Conservation (phyloP, 192 early-diverging fungal species). For the Backusella tuberculispora region DNA sequence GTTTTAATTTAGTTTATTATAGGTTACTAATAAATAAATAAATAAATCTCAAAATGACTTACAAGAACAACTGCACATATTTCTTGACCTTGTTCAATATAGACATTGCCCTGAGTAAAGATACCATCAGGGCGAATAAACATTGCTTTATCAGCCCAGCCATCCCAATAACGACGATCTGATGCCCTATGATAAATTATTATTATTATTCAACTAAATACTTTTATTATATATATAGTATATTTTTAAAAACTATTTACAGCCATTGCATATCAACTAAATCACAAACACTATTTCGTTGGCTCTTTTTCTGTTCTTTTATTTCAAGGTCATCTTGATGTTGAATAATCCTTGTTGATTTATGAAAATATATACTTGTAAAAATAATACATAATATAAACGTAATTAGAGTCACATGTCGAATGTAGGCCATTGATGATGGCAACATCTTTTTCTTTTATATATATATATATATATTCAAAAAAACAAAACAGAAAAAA, state of each 20-base stretch:
- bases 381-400: not conserved
- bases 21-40: not conserved
- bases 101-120: constrained; percentile 24
- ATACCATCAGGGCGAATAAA: constrained; percentile 30
- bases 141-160: constrained; percentile 27
- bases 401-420: not conserved
- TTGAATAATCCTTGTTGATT: not conserved
- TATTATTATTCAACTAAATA: not conserved
- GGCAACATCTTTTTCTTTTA: not conserved
- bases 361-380: not conserved
- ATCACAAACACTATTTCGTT: not conserved
- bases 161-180: constrained; percentile 35
- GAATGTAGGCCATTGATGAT: constrained; percentile 17
- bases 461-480: not conserved
- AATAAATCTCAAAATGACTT: not conserved
- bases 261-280: constrained; percentile 17
- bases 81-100: constrained; percentile 21
- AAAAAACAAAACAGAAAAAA: constrained; percentile 11
- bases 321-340: not conserved
- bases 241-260: too few relatives aligned
- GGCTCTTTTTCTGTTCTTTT: not conserved
- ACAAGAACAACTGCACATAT: constrained; percentile 37
- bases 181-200: constrained; percentile 20
- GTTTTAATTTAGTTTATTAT: not conserved
- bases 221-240: not conserved